Evolutionary conservation across 2,329 filamentous ascomycete genomes (phyloP).

Genomic region (Bimuria novae-zelandiae): DNA sequence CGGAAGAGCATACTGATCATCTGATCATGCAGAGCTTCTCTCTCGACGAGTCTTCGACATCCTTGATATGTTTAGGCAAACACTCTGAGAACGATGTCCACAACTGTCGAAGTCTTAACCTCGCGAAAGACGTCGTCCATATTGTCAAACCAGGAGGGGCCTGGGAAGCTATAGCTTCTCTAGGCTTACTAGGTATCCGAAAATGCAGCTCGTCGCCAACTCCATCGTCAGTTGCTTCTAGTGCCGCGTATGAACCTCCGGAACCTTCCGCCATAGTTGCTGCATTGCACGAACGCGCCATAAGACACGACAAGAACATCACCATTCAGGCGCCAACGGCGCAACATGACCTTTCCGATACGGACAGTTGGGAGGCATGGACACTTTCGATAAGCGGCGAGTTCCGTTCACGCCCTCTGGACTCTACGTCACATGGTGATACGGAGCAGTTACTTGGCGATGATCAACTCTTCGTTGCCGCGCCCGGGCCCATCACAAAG

Average conservation of each 20-base stretch:
- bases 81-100: slow-evolving; percentile 36
- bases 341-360: slow-evolving; percentile 18
- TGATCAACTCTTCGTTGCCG: slow-evolving; percentile 66
- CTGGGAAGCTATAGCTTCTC: slow-evolving; percentile 66
- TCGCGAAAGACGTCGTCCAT: slow-evolving; percentile 56
- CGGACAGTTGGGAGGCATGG: slow-evolving; percentile 60
- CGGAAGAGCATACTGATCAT: slow-evolving; percentile 62
- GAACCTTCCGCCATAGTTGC: slow-evolving; percentile 22
- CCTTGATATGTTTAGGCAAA: slow-evolving; percentile 62
- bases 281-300: slow-evolving; percentile 36
- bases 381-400: slow-evolving; percentile 54
- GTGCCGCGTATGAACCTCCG: slow-evolving; percentile 24
- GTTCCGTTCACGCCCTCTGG: slow-evolving; percentile 48
- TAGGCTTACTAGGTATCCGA: slow-evolving; percentile 67
- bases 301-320: slow-evolving; percentile 15
- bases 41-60: slow-evolving; percentile 56
- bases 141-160: slow-evolving; percentile 65
- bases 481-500: slow-evolving; percentile 66
- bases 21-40: slow-evolving; percentile 69
- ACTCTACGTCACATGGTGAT: slow-evolving; percentile 16
- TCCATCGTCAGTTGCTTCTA: slow-evolving; percentile 34
- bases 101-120: slow-evolving; percentile 42
- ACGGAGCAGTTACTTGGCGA: slow-evolving; percentile 33
- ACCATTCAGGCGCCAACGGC: slow-evolving; percentile 2
- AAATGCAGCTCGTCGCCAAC: slow-evolving; percentile 45